Base-by-base conservation (phyloP, 2,329 filamentous ascomycete species). In the Hypoxylon sp. region DNA sequence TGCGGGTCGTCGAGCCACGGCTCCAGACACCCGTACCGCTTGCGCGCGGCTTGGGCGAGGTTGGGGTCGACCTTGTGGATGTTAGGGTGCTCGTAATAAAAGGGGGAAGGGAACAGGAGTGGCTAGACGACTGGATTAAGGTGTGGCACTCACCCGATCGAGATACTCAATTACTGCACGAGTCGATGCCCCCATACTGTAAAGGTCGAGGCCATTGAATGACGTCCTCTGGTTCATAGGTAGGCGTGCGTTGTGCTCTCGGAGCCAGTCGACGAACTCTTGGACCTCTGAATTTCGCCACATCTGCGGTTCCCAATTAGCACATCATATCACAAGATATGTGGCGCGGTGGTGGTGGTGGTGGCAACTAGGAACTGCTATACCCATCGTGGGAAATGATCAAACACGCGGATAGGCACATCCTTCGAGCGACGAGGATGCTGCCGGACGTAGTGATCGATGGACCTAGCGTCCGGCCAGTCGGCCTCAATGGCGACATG, bases 241-340 rank as follows among this genome's bases (percentile, higher is more conserved):
- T 33, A 42, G 72, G 40, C 1, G n/a, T 51, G 20, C 71, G 61
- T 85, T 86, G 69, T 79, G 80, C 20, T 80, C 73, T 5, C 84
- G 80, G 76, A 87, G 78, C 85, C 85, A 88, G 71, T 86, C 82
- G 10, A 84, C 80, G 53, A 87, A 82, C 2, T 81, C 79, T 61
- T 85, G 83, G 70, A 86, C 81, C 69, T 87, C 85, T 13, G 77
- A 75, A 66, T 87, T 87, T 10, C 85, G 81, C 85, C 85, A 87
- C 85, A 87, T 87, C 85, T 66, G 27, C 8, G 7, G n/a, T 44
- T 31, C 27, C 30, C 4, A 30, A 11, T 55, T 60, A 65, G 49
- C n/a, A 17, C 27, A 48, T 30, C 27, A 8, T 27, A 11, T 55
- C 13, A 30, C 4, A 22, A n/a, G 20, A n/a, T 25, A 17, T 7